phyloP scores from a whole-genome alignment of 2,329 filamentous ascomycete genomes.

The Ophioceras dolichostomum region DNA sequence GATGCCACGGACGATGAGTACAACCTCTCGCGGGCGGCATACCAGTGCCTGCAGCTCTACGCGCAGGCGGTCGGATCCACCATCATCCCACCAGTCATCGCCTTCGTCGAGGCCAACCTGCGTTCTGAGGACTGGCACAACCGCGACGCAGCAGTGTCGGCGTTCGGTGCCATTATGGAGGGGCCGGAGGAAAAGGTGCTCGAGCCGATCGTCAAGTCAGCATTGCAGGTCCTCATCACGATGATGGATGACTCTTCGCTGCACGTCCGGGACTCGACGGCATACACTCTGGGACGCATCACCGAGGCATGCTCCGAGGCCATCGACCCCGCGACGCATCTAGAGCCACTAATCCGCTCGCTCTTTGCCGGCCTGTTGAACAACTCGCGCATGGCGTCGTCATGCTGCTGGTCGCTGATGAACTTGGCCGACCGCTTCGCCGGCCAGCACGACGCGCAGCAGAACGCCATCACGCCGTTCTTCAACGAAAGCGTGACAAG shows the following conservation, averaged over 20 bases:
- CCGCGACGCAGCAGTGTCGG: slow-evolving; percentile 90
- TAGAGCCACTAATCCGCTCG: slow-evolving; percentile 74
- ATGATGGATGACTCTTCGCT: slow-evolving; percentile 86
- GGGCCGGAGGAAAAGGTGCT: slow-evolving; percentile 87
- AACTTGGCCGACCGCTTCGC: slow-evolving; percentile 94
- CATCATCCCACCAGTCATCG: slow-evolving; percentile 75
- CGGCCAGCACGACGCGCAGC: slow-evolving; percentile 62
- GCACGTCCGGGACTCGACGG: slow-evolving; percentile 90
- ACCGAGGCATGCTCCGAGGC: slow-evolving; percentile 87
- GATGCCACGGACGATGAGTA: slow-evolving; percentile 96
- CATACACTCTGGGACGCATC: slow-evolving; percentile 90
- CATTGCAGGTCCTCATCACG: slow-evolving; percentile 76
- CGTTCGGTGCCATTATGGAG: slow-evolving; percentile 98
- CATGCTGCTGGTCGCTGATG: slow-evolving; percentile 98
- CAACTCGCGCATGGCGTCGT: slow-evolving; percentile 92
- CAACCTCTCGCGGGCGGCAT: slow-evolving; percentile 87
- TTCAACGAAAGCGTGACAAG: slow-evolving; percentile 87
- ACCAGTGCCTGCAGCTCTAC: slow-evolving; percentile 93
- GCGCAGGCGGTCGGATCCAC: slow-evolving; percentile 78
- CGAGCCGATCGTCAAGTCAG: slow-evolving; percentile 91
- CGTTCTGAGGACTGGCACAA: slow-evolving; percentile 88
- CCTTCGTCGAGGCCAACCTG: slow-evolving; percentile 86
- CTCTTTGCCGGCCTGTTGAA: slow-evolving; percentile 84
- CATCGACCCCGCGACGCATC: slow-evolving; percentile 73
- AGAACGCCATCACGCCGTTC: slow-evolving; percentile 80